These are phyloP conservation scores for Arachis hypogaea DNA, from an alignment of 306 rosid species.

Conservation along the genomic window DNA sequence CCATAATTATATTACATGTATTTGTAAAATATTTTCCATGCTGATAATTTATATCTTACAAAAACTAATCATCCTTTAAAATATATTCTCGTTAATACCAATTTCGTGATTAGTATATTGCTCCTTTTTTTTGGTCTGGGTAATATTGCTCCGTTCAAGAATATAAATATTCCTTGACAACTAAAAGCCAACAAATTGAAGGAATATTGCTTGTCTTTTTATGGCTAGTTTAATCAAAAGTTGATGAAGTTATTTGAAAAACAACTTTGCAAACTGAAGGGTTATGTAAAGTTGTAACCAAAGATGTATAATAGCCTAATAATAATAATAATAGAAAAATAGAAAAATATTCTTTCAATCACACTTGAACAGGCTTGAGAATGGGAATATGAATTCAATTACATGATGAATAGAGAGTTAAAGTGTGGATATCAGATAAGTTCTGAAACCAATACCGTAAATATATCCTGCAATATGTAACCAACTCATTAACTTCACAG, in stretches of 20 bases:
- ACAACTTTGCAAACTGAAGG: neutral
- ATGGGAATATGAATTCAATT: neutral
- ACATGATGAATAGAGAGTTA: too few relatives aligned
- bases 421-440: neutral
- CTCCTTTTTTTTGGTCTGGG: too few relatives aligned
- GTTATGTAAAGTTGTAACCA: neutral
- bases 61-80: neutral
- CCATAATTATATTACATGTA: too few relatives aligned
- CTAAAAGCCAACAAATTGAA: constrained; percentile 2
- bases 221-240: neutral
- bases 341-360: neutral
- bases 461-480: neutral
- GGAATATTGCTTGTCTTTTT: neutral
- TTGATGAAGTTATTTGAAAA: constrained; percentile 1
- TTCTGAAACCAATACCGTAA: neutral
- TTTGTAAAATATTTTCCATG: too few relatives aligned
- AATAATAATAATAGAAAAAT: neutral
- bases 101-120: too few relatives aligned
- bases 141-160: neutral
- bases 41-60: too few relatives aligned
- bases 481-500: constrained; percentile 24
- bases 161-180: neutral
- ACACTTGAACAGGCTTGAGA: neutral
- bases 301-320: neutral
- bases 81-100: neutral